Evolutionary conservation across 2,329 filamentous ascomycete species (phyloP), one percentile per base, ranked within the genome.

Genomic region (Zymoseptoria brevis): DNA sequence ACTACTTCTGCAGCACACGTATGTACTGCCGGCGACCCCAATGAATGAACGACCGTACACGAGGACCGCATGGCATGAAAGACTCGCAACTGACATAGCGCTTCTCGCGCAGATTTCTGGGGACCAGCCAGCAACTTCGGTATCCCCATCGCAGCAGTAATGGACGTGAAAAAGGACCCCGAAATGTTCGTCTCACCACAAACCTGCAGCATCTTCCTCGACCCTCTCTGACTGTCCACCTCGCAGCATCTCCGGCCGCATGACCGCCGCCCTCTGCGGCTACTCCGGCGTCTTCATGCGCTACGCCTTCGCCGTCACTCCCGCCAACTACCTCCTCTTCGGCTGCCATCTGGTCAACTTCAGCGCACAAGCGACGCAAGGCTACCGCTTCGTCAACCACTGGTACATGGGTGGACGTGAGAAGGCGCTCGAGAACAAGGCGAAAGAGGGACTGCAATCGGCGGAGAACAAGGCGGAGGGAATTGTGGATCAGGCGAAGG

Each of bases 311-410:
- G 84, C 84, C 62, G 83, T 87, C 58, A 76, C 77, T 16, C 84
- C 84, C 49, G 78, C 77, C 68, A 87, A 87, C 76, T 86, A 86
- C 76, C 82, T 87, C 64, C 82, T 87, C 58, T 87, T 87, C 73
- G 84, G 81, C 64, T 87, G 84, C 76, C 84, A 87, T 74, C 75
- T 82, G 61, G 79, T 86, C 74, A 87, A 87, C 75, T 86, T 84
- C 74, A 74, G 74, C 64, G 81, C 82, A 52, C 84, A 87, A 73
- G 65, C 77, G 51, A 81, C 80, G 30, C 84, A 87, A 71, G 83
- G 78, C 19, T 86, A 85, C 74, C 77, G 84, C 57, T 87, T 83
- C 69, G 62, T 84, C 63, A 80, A 81, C 67, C 84, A 85, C 75
- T 85, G 80, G 80, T 76, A 81, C 57, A 64, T 78, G 62, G 79